These are phyloP conservation scores for Kockiozyma suomiensis DNA, from an alignment of 805 yeast genomes.

Conservation along the genomic window DNA sequence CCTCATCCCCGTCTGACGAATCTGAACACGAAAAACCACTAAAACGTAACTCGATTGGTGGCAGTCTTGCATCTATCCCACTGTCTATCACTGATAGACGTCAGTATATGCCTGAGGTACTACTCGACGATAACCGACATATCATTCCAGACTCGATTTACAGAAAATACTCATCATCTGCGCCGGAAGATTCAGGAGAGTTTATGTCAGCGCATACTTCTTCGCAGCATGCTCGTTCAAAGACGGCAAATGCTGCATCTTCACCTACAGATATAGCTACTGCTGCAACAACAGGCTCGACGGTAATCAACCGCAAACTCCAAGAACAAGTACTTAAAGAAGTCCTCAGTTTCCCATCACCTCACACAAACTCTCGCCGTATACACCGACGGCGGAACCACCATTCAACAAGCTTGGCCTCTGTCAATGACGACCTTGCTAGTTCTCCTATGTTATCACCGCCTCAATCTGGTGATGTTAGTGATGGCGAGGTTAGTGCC, in stretches of 20 bases:
- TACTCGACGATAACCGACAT: slow-evolving; percentile 86
- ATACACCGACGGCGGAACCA: not conserved
- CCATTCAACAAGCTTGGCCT: not conserved
- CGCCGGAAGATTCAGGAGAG: slow-evolving; percentile 40
- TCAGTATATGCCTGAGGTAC: slow-evolving; percentile 65
- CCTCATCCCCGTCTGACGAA: slow-evolving; percentile 31
- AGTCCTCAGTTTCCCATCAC: slow-evolving; percentile 60
- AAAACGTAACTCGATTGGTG: not conserved
- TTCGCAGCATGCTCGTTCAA: not conserved
- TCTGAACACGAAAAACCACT: slow-evolving; percentile 19
- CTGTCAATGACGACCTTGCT: not conserved
- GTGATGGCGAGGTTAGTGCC: slow-evolving; percentile 26
- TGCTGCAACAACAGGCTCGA: slow-evolving; percentile 52
- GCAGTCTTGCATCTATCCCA: not conserved
- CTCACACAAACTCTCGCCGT: slow-evolving; percentile 12
- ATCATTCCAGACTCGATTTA: slow-evolving; percentile 83
- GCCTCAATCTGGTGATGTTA: slow-evolving; percentile 2
- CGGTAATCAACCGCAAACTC: slow-evolving; percentile 68
- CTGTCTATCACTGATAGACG: not conserved
- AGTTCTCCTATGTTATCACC: not conserved
- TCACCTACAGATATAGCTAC: slow-evolving; percentile 1
- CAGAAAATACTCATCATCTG: slow-evolving; percentile 58
- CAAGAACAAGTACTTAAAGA: slow-evolving; percentile 73
- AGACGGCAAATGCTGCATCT: not conserved
- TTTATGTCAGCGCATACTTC: not conserved